These are phyloP conservation scores for Plantago ovata DNA, from an alignment of 257 asterid genomes.

Conservation along the genomic window DNA sequence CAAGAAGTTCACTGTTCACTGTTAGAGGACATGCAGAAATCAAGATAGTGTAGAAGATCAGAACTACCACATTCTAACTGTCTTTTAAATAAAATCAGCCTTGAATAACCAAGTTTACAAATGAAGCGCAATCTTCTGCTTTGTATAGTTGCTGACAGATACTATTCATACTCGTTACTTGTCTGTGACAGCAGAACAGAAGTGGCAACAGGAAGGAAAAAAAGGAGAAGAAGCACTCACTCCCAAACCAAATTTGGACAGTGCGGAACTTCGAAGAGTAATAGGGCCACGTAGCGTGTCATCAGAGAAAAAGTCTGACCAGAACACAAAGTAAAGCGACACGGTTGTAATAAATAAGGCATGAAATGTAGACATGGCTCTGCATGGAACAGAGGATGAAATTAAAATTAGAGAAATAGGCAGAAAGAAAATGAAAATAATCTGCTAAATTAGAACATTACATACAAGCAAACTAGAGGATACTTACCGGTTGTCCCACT, in stretches of 20 bases:
- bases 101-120: no score
- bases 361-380: constrained; percentile 69
- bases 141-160: no score
- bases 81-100: no score
- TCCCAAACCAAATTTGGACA: constrained; percentile 60
- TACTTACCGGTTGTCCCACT: constrained; percentile 84
- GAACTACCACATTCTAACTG: no score
- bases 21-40: no score
- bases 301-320: constrained; percentile 56
- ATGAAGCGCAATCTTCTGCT: no score
- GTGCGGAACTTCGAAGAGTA: constrained; percentile 46
- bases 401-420: constrained; percentile 10
- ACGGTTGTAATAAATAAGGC: constrained; percentile 50
- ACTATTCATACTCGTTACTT: no score
- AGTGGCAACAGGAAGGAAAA: neutral
- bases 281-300: constrained; percentile 34
- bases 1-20: no score
- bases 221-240: constrained; percentile 37
- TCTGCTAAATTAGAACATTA: neutral
- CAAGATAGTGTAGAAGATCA: no score
- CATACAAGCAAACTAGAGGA: constrained; percentile 7
- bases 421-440: neutral
- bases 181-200: neutral
- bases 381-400: constrained; percentile 28
- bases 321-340: constrained; percentile 55